phyloP scores from a whole-genome alignment of 495 filamentous ascomycete genomes.

The Trichoderma reesei region DNA sequence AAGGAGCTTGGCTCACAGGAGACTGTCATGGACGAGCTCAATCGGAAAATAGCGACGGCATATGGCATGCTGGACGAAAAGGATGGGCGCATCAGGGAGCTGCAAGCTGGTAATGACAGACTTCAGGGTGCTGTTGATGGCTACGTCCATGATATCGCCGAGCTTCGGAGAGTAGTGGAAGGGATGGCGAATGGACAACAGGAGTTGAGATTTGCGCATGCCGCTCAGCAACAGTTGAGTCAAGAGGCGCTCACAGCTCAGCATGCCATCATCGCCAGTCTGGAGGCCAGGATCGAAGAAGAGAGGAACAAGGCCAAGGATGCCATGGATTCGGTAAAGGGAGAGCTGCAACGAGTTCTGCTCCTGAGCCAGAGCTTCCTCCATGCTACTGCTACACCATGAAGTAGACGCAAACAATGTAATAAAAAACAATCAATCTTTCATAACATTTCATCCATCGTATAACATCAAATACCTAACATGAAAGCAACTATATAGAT shows the following conservation, averaged over 20 bases:
- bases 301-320: conserved; percentile 37
- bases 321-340: conserved; percentile 42
- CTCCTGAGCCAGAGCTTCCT: conserved; percentile 29
- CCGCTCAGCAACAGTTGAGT: conserved; percentile 17
- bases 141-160: conserved; percentile 54
- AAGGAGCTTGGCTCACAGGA: conserved; percentile 38
- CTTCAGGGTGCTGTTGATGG: conserved; percentile 51
- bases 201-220: conserved; percentile 15
- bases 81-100: conserved; percentile 44
- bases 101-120: conserved; percentile 47
- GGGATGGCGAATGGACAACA: conserved; percentile 49
- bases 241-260: conserved; percentile 13
- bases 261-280: conserved; percentile 13
- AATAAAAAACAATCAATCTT: neutral
- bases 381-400: conserved; percentile 8
- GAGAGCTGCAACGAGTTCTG: conserved; percentile 30
- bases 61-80: conserved; percentile 36
- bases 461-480: neutral
- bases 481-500: neutral
- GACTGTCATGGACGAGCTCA: conserved; percentile 29
- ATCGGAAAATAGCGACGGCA: conserved; percentile 30
- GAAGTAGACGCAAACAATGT: conserved; percentile 15
- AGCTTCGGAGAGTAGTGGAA: conserved; percentile 51
- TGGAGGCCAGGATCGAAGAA: conserved; percentile 31
- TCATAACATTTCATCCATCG: neutral